Evolutionary conservation across 2,329 filamentous ascomycete species (phyloP), one percentile per base, ranked within the genome.

Genomic region (Hypoxylon rubiginosum): DNA sequence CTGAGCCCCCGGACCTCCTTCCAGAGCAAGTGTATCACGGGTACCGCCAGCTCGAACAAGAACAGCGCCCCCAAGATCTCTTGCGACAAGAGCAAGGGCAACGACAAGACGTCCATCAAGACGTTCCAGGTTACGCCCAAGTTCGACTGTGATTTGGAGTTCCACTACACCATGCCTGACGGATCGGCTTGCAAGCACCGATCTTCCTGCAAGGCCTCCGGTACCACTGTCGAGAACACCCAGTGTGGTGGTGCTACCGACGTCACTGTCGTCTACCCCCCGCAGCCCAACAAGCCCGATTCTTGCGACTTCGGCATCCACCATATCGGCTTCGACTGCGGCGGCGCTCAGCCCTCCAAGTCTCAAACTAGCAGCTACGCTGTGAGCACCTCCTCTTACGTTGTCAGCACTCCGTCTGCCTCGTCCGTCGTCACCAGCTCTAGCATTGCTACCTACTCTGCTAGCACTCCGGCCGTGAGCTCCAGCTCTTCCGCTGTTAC

Each of bases 221-320:
- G 92, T 74, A 90, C 88, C 63, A 87, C 86, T 50, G 85, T 97
- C 74, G 82, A 88, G 81, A 97, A 97, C 87, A 88, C 84, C 66
- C 93, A 97, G 85, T 98, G 95, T 79, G 95, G 94, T 87, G 94
- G 94, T 80, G 94, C 95, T 70, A 93, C 86, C 77, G 90, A 88
- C 62, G 93, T 97, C 67, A 89, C 87, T 58, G 90, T 97, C 77
- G 81, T 89, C 78, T 88, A 85, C 80, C 85, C 87, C 69, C 80
- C 87, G 63, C 88, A 90, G 76, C 82, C 87, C 68, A 79, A 85
- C 68, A 84, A 85, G 75, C 77, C 82, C 64, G 84, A 88, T 52
- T 81, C 80, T 73, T 96, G 92, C 83, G 85, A 86, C 73, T 85
- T 97, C 73, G 89, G 90, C 73, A 87, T 96, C 73, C 91, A 92